Percentiles rank a stretch among this genome's conserved stretches.
Evolutionary conservation across 1,284 basidiomycete species (phyloP).

Genomic region (Apiotrichum veenhuisii): DNA sequence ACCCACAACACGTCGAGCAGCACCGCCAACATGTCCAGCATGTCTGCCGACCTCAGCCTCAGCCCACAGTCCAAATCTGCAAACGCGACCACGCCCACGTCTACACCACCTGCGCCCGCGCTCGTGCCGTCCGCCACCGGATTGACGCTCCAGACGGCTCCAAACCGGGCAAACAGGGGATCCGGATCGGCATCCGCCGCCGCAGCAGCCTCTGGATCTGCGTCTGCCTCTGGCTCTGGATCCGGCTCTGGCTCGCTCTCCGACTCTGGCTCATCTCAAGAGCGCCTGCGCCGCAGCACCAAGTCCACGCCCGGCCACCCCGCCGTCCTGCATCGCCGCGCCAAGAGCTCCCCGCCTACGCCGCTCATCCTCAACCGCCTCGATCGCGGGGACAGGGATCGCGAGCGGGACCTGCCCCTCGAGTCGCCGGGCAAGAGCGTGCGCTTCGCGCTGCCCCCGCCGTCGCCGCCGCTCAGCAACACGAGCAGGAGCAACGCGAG

Average conservation of each 20-base stretch:
- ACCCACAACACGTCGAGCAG: neutral
- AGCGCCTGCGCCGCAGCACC: neutral
- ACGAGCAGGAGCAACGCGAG: neutral
- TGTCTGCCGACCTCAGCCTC: no score
- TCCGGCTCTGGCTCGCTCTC: neutral
- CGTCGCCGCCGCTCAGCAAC: neutral
- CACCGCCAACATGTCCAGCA: no score
- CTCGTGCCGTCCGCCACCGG: no score
- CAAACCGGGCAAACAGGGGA: no score
- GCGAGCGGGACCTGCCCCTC: neutral
- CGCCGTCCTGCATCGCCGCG: neutral
- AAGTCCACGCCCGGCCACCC: neutral
- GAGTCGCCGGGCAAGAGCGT: neutral
- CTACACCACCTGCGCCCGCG: no score
- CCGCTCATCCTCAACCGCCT: neutral
- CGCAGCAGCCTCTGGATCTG: no score
- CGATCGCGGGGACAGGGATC: neutral
- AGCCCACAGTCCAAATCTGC: no score
- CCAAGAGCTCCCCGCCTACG: neutral
- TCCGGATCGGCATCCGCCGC: neutral
- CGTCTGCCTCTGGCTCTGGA: no score
- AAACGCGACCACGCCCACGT: no score
- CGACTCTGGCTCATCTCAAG: neutral
- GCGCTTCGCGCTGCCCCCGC: conserved; percentile 2
- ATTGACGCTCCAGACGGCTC: no score